Evolutionary conservation across 352 stramenopile genomes (phyloP).

Genomic region (Pythium dissotocum): DNA sequence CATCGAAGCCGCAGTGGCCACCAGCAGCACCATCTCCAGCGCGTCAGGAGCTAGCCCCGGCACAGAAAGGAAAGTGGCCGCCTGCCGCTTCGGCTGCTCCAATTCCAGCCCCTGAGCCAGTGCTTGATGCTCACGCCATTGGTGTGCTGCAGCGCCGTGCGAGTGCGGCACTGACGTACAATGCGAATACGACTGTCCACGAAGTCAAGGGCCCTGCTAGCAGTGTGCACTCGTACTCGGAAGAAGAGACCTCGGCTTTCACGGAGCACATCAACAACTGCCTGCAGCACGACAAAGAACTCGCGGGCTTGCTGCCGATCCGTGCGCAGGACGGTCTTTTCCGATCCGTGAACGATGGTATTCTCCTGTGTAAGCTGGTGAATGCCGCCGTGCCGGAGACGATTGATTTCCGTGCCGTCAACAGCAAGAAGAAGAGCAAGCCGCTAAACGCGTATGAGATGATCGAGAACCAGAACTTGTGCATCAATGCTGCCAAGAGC

Average conservation of each 20-base stretch:
- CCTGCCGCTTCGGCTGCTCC: constrained; percentile 31
- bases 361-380: constrained; percentile 92
- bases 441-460: constrained; percentile 85
- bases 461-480: constrained; percentile 92
- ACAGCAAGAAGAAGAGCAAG: constrained; percentile 79
- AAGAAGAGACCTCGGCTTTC: constrained; percentile 90
- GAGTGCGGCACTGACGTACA: constrained; percentile 57
- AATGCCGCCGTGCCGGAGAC: constrained; percentile 90
- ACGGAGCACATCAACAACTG: constrained; percentile 93
- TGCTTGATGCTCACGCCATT: constrained; percentile 52
- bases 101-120: constrained; percentile 5
- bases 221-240: constrained; percentile 86
- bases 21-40: constrained; percentile 28
- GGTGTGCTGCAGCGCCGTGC: constrained; percentile 62
- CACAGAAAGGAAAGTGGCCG: constrained; percentile 47
- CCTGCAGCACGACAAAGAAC: constrained; percentile 63
- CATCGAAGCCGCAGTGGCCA: constrained; percentile 32
- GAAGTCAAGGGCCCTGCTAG: constrained; percentile 78
- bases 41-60: constrained; percentile 21
- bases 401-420: constrained; percentile 90
- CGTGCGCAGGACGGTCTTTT: constrained; percentile 82
- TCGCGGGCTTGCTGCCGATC: constrained; percentile 74
- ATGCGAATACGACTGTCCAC: constrained; percentile 70
- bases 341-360: constrained; percentile 74
- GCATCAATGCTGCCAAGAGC: constrained; percentile 92